phyloP scores from a whole-genome alignment of 371 early-diverging fungal species.

The Cladochytrium tenue region DNA sequence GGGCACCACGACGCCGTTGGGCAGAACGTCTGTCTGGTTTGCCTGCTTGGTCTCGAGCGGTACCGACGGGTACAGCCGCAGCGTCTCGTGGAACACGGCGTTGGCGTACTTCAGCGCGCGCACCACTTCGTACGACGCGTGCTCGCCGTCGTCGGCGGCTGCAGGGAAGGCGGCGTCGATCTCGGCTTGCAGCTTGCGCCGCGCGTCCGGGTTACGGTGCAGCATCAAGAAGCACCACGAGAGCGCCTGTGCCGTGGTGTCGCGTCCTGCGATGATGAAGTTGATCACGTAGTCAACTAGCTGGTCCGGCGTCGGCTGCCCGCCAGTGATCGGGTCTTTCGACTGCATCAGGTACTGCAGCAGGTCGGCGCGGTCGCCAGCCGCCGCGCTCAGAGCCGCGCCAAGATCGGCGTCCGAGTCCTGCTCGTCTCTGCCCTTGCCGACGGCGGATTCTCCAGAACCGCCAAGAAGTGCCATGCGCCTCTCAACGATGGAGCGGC shows the following conservation, averaged over 20 bases:
- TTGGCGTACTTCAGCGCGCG: slow-evolving; percentile 41
- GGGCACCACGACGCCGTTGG: slow-evolving; percentile 65
- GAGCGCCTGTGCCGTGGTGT: slow-evolving; percentile 72
- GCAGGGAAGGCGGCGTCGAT: slow-evolving; percentile 35
- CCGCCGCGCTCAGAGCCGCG: no score
- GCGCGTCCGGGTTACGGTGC: slow-evolving; percentile 43
- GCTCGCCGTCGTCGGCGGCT: slow-evolving; percentile 18
- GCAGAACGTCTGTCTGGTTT: slow-evolving; percentile 65
- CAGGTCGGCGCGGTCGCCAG: not conserved
- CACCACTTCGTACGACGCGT: slow-evolving; percentile 45
- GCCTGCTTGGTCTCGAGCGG: slow-evolving; percentile 70
- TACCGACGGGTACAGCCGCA: slow-evolving; percentile 73
- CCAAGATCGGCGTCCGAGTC: not conserved
- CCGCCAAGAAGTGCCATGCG: no score
- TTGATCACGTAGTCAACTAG: slow-evolving; percentile 69
- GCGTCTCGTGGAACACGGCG: slow-evolving; percentile 62
- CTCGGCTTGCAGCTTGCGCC: slow-evolving; percentile 50
- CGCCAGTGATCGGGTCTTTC: not conserved
- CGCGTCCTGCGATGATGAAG: slow-evolving; percentile 66
- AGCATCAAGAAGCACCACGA: slow-evolving; percentile 66
- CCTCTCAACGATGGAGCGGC: slow-evolving; percentile 2
- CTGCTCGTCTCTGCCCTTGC: not conserved
- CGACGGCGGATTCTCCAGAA: not conserved
- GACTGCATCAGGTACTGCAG: slow-evolving; percentile 5
- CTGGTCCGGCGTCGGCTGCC: slow-evolving; percentile 45